A percentile compares a stretch with the other conserved stretches of the same genome.
phyloP scores from a whole-genome alignment of 169 alveolate species.

The Plasmodium vivax region DNA sequence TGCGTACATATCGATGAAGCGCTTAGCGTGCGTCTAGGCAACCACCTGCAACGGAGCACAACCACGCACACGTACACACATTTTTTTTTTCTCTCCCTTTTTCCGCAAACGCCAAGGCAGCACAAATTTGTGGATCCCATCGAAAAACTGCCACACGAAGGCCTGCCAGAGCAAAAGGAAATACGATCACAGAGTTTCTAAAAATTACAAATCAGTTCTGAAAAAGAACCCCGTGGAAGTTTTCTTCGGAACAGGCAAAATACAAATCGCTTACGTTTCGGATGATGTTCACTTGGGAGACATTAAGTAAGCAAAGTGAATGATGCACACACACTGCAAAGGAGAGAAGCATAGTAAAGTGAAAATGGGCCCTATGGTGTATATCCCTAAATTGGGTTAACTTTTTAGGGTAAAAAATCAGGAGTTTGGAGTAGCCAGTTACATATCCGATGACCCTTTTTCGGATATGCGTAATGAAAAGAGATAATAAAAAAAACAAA shows the following conservation, averaged over 20 bases:
- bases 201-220: slow-evolving; percentile 38
- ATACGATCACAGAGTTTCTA: slow-evolving; percentile 67
- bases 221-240: slow-evolving; percentile 47
- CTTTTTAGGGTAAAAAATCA: slow-evolving; percentile 60
- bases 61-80: not conserved
- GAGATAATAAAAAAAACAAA: not conserved
- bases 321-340: not conserved
- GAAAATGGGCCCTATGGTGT: not conserved
- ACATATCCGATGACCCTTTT: slow-evolving; percentile 75
- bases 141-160: slow-evolving; percentile 76
- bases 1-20: not conserved
- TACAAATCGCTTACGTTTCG: slow-evolving; percentile 59
- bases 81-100: not conserved
- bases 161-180: slow-evolving; percentile 74
- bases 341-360: not conserved
- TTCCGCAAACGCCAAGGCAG: slow-evolving; percentile 74
- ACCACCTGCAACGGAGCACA: not conserved
- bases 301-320: slow-evolving; percentile 22
- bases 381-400: not conserved
- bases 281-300: slow-evolving; percentile 68
- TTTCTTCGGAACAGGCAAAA: slow-evolving; percentile 69
- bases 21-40: not conserved
- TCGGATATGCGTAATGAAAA: slow-evolving; percentile 65
- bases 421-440: slow-evolving; percentile 73
- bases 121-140: slow-evolving; percentile 87